These are phyloP conservation scores for Glycine soja DNA, from an alignment of 306 rosid genomes.

Conservation along the genomic window DNA sequence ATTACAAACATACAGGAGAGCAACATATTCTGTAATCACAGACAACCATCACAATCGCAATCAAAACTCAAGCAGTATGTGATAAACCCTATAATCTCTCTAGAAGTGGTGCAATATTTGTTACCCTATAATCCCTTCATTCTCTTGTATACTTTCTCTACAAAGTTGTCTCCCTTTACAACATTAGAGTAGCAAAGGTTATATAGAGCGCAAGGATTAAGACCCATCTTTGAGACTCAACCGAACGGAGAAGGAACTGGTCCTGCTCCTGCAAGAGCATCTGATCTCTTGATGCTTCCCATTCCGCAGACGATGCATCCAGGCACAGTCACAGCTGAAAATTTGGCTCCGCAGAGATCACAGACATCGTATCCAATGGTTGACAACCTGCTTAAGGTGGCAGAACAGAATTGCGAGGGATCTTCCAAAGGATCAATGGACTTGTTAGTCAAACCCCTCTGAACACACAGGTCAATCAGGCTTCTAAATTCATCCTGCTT, in stretches of 20 bases:
- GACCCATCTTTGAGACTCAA: constrained; percentile 46
- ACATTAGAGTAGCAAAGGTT: constrained; percentile 19
- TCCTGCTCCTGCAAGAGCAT: constrained; percentile 81
- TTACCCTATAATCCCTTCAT: not conserved
- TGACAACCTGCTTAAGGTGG: constrained; percentile 93
- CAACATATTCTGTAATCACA: constrained; percentile 6
- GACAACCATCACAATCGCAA: constrained; percentile 27
- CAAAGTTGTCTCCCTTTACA: constrained; percentile 25
- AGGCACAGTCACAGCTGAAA: constrained; percentile 78
- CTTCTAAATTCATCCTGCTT: constrained; percentile 92
- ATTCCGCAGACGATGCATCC: constrained; percentile 98
- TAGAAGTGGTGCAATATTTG: not conserved
- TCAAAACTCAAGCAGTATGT: constrained; percentile 10
- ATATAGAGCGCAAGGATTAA: constrained; percentile 5
- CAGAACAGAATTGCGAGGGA: constrained; percentile 90
- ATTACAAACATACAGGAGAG: not conserved
- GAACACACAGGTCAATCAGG: constrained; percentile 84
- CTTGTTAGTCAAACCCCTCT: constrained; percentile 89
- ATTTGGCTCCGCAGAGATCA: constrained; percentile 96
- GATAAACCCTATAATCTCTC: constrained; percentile 5
- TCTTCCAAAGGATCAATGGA: constrained; percentile 96
- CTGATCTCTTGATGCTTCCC: constrained; percentile 98
- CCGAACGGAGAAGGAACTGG: constrained; percentile 95
- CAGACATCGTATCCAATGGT: constrained; percentile 96
- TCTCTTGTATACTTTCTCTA: constrained; percentile 29